Conservation (phyloP, 371 early-diverging fungal genomes). For the Mucor mucedo region DNA sequence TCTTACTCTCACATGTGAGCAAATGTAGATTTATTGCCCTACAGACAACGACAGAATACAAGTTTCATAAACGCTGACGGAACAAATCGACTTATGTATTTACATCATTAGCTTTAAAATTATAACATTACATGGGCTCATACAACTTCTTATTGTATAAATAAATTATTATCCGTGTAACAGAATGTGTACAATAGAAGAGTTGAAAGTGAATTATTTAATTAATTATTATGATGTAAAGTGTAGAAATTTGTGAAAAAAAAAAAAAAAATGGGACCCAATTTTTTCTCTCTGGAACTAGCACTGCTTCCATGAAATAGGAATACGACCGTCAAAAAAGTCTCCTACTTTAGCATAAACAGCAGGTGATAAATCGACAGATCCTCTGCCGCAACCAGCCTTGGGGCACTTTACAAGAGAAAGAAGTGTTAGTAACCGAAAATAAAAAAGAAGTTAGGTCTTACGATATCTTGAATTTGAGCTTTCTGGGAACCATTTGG, state of each 20-base stretch:
- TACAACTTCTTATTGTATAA: too few species aligned
- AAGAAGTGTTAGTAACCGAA: not conserved
- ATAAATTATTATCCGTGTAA: too few species aligned
- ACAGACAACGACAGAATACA: constrained; percentile 1
- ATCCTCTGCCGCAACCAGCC: constrained; percentile 45
- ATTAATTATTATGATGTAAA: too few species aligned
- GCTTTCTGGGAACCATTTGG: constrained; percentile 44
- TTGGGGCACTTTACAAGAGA: constrained; percentile 38
- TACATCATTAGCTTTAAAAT: too few species aligned
- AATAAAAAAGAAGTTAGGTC: not conserved
- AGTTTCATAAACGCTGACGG: not conserved
- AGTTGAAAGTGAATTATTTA: too few species aligned
- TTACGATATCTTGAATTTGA: constrained; percentile 52
- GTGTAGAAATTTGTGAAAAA: too few species aligned
- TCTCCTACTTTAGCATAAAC: constrained; percentile 45
- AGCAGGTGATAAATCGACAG: constrained; percentile 52
- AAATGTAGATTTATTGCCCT: constrained; percentile 1
- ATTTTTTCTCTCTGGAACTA: constrained; percentile 3
- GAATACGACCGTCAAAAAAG: constrained; percentile 41
- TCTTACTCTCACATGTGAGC: too few species aligned
- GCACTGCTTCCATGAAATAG: constrained; percentile 49
- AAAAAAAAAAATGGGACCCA: too few species aligned
- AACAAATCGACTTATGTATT: too few species aligned
- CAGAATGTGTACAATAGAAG: too few species aligned
- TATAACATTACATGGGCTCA: too few species aligned